Conservation (phyloP, 2,329 filamentous ascomycete species). For the Blastomyces silverae region DNA sequence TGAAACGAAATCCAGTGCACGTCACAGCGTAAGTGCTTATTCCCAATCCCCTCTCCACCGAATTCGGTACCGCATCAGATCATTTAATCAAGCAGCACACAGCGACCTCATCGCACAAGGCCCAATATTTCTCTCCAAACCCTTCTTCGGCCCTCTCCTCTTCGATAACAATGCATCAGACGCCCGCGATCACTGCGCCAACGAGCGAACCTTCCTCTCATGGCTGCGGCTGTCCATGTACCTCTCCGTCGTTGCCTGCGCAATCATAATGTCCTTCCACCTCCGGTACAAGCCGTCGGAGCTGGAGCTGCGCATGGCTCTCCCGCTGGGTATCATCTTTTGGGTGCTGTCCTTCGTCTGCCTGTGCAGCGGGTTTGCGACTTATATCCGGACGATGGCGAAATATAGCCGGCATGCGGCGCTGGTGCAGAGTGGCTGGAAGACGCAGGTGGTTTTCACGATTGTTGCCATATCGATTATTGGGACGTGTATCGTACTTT, state of each 20-base stretch:
- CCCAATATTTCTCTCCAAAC: constrained; percentile 48
- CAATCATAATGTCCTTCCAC: constrained; percentile 90
- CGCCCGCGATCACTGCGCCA: constrained; percentile 59
- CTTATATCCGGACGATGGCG: constrained; percentile 77
- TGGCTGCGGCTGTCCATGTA: constrained; percentile 86
- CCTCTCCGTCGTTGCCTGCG: constrained; percentile 81
- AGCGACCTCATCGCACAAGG: constrained; percentile 30
- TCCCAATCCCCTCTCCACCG: background rate
- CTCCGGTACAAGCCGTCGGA: constrained; percentile 64
- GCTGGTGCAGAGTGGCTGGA: constrained; percentile 88
- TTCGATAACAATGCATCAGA: constrained; percentile 63
- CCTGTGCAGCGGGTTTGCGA: constrained; percentile 67
- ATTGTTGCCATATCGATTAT: constrained; percentile 41
- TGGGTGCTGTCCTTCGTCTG: constrained; percentile 77
- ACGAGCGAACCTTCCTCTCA: constrained; percentile 72
- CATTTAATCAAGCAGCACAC: constrained; percentile 16
- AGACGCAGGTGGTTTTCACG: constrained; percentile 69
- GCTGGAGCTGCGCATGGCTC: constrained; percentile 68
- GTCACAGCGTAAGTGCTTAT: constrained; percentile 41
- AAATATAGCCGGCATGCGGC: constrained; percentile 73
- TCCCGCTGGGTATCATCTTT: constrained; percentile 80
- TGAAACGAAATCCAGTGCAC: constrained; percentile 44
- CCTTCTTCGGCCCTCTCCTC: constrained; percentile 53
- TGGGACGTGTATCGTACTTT: constrained; percentile 41
- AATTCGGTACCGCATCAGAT: background rate